Conservation (phyloP, 2,329 filamentous ascomycete species). For the Diaporthe vexans region DNA sequence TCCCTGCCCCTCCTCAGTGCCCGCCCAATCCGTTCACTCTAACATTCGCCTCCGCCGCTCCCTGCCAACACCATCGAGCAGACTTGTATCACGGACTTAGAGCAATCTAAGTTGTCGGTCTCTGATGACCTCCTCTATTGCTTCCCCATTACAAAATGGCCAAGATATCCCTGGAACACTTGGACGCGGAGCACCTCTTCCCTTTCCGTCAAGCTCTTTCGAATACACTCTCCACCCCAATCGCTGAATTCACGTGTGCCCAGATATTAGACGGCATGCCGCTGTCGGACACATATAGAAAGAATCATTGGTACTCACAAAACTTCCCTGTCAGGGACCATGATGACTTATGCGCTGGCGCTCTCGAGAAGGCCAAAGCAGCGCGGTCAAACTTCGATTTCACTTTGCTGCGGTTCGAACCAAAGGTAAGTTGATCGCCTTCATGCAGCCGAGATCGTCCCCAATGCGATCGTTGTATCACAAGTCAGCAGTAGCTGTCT, state of each 20-base stretch:
- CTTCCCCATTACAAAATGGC: too few relatives aligned
- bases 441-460: too few relatives aligned
- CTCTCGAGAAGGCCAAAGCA: neutral
- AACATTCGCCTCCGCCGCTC: too few relatives aligned
- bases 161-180: neutral
- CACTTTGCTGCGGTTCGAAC: neutral
- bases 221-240: neutral
- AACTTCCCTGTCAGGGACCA: neutral
- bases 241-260: neutral
- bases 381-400: neutral
- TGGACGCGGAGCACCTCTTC: neutral
- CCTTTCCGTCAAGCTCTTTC: neutral
- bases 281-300: neutral
- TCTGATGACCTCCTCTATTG: too few relatives aligned
- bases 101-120: too few relatives aligned
- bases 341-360: neutral
- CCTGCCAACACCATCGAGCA: too few relatives aligned
- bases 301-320: neutral
- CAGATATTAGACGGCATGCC: conserved; percentile 7
- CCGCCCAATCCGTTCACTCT: too few relatives aligned
- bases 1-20: too few relatives aligned
- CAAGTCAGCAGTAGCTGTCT: neutral
- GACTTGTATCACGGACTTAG: too few relatives aligned
- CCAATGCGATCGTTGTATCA: neutral
- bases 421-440: neutral